These are phyloP conservation scores for Atkinsonella hypoxylon DNA, from an alignment of 2,329 filamentous ascomycete species.

Conservation along the genomic window DNA sequence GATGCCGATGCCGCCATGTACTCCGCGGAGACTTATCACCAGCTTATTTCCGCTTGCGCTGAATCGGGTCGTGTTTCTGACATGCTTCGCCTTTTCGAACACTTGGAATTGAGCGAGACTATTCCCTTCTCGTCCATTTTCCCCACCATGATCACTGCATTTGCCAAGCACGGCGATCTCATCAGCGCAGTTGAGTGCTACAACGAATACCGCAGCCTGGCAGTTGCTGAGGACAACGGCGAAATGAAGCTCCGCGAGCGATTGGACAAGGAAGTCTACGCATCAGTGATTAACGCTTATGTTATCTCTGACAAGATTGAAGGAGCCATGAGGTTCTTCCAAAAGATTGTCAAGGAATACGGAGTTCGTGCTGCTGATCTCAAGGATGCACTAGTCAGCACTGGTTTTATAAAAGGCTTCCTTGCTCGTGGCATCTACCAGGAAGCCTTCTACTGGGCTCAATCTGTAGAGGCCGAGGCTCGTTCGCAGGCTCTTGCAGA, in stretches of 20 bases:
- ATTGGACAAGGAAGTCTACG: slow-evolving; percentile 76
- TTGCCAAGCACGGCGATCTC: slow-evolving; percentile 69
- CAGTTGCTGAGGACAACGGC: slow-evolving; percentile 73
- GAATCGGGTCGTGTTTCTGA: slow-evolving; percentile 68
- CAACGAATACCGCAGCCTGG: slow-evolving; percentile 82
- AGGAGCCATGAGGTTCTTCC: slow-evolving; percentile 74
- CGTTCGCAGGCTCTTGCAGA: slow-evolving; percentile 54
- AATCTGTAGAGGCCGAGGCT: slow-evolving; percentile 46
- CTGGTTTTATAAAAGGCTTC: slow-evolving; percentile 70
- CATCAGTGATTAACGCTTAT: slow-evolving; percentile 83
- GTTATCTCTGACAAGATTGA: slow-evolving; percentile 68
- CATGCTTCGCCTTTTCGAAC: slow-evolving; percentile 82
- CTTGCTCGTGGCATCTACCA: slow-evolving; percentile 57
- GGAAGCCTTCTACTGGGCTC: slow-evolving; percentile 64
- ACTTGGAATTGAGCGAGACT: slow-evolving; percentile 73
- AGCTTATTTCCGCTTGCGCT: slow-evolving; percentile 79
- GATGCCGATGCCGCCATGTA: slow-evolving; percentile 52
- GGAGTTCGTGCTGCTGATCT: slow-evolving; percentile 48
- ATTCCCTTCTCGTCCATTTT: slow-evolving; percentile 73
- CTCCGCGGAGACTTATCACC: slow-evolving; percentile 71
- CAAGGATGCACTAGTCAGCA: slow-evolving; percentile 57
- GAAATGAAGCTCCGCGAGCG: slow-evolving; percentile 55
- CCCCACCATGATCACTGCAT: slow-evolving; percentile 89
- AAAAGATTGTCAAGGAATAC: slow-evolving; percentile 59
- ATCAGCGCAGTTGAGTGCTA: slow-evolving; percentile 87